Evolutionary conservation across 2,329 filamentous ascomycete genomes (phyloP).

Genomic region (Penicillium sp.): DNA sequence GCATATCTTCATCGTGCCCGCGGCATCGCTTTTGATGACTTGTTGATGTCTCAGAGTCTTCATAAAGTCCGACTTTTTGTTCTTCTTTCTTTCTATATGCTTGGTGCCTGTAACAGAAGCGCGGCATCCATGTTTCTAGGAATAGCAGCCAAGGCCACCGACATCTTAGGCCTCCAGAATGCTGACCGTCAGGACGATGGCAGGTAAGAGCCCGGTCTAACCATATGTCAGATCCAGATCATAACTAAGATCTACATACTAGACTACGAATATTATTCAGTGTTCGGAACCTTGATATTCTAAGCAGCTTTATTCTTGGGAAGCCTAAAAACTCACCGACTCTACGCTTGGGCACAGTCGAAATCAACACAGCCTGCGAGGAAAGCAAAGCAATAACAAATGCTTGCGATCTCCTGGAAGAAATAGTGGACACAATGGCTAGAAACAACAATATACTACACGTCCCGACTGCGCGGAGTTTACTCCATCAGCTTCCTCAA

Average conservation of each 20-base stretch:
- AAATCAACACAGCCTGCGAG: neutral
- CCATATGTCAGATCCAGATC: neutral
- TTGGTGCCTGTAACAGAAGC: slow-evolving; percentile 12
- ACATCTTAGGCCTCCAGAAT: neutral
- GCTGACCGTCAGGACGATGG: neutral
- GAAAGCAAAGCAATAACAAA: neutral
- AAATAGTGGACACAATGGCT: neutral
- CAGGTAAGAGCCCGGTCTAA: neutral
- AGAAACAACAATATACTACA: neutral
- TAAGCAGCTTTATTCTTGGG: neutral
- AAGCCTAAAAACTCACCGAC: neutral
- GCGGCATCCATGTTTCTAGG: slow-evolving; percentile 8
- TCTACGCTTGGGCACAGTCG: neutral
- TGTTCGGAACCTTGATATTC: neutral
- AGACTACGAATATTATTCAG: neutral
- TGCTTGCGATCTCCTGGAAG: neutral
- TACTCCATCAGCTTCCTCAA: neutral
- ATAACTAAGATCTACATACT: neutral
- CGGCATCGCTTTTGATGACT: neutral
- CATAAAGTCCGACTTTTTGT: slow-evolving; percentile 1
- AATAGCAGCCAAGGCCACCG: neutral
- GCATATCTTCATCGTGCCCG: neutral
- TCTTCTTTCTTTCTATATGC: slow-evolving; percentile 11
- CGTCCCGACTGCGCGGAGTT: neutral
- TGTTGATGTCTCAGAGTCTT: neutral